Conservation (phyloP, 73 alveolate genomes). For the Breviolum minutum region DNA sequence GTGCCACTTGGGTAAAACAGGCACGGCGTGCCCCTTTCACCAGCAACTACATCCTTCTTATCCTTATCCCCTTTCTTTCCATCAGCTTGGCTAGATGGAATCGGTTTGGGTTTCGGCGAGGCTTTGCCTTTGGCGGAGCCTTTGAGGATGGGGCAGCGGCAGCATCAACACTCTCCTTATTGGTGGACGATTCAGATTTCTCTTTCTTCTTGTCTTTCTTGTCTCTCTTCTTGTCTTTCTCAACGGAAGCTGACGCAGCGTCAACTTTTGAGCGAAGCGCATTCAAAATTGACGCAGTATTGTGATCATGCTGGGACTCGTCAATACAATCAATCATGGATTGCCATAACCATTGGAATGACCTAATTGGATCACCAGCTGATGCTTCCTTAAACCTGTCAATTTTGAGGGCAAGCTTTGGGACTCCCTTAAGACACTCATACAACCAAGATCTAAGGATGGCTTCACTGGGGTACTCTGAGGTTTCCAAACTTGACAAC, state of each 20-base stretch:
- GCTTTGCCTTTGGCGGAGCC: constrained; percentile 26
- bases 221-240: not conserved
- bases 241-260: not conserved
- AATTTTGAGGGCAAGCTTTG: not conserved
- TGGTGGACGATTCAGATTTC: not conserved
- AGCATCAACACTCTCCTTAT: not conserved
- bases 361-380: not conserved
- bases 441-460: constrained; percentile 24
- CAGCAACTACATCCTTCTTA: not conserved
- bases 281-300: constrained; percentile 19
- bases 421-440: constrained; percentile 22
- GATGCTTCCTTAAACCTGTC: constrained; percentile 3
- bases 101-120: not conserved
- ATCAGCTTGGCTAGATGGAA: not conserved
- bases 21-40: constrained; percentile 26
- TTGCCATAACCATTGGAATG: constrained; percentile 34
- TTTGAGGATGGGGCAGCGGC: constrained; percentile 5
- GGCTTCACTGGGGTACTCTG: not conserved
- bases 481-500: not conserved
- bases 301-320: constrained; percentile 40
- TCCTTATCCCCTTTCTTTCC: constrained; percentile 8
- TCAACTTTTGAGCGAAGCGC: not conserved
- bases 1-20: constrained; percentile 56
- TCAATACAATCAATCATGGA: constrained; percentile 18
- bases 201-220: constrained; percentile 46